Evolutionary conservation across 106 monocot species (phyloP).

Genomic region (Hemerocallis citrina): DNA sequence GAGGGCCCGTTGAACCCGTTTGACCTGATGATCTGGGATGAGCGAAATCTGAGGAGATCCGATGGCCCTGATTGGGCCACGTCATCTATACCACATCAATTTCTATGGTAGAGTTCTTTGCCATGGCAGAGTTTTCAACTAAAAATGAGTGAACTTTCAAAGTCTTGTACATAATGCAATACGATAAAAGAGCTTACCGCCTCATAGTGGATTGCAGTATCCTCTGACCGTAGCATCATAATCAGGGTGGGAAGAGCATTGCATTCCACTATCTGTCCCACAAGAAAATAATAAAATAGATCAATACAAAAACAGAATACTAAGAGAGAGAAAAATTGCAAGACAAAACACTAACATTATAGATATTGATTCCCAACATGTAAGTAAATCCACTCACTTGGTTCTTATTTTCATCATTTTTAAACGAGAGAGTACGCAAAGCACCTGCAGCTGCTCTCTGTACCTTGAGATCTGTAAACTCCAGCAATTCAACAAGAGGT

Average conservation of each 20-base stretch:
- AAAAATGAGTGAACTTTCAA: neutral
- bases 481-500: constrained; percentile 84
- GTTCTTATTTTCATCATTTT: constrained; percentile 95
- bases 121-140: too few species aligned
- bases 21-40: too few species aligned
- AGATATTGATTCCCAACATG: too few species aligned
- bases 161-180: neutral
- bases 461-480: constrained; percentile 74
- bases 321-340: neutral
- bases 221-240: constrained; percentile 63
- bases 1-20: too few species aligned
- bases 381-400: constrained; percentile 35
- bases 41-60: too few species aligned
- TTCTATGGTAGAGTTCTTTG: too few species aligned
- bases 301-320: neutral
- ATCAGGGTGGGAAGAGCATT: constrained; percentile 67
- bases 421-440: constrained; percentile 86
- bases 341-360: constrained; percentile 2
- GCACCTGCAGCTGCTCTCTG: constrained; percentile 95
- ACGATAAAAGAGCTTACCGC: constrained; percentile 54
- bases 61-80: too few species aligned
- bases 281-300: too few species aligned
- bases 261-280: constrained; percentile 73
- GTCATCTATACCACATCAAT: too few species aligned
- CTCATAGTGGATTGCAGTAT: constrained; percentile 71